Base-by-base conservation (phyloP, 148 eudicot genomes). In the Fagopyrum tataricum region DNA sequence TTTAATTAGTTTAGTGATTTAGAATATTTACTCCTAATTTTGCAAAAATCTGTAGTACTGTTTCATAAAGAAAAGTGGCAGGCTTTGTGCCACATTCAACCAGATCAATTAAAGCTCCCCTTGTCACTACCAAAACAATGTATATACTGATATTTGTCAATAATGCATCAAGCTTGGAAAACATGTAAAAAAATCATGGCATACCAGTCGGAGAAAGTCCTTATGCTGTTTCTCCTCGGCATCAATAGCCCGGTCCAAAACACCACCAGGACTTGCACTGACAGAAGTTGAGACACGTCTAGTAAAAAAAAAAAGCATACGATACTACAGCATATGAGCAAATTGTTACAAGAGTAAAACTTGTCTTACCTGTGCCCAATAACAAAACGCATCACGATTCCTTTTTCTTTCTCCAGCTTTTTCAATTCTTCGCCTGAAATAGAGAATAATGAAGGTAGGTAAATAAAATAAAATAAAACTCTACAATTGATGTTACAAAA, bases 231-330 rank as follows among this genome's bases (percentile, higher is more conserved):
- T 80, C 66, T 86, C 87, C 81, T 90, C 96, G 7, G 89, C 92
- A 70, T 90, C 85, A 78, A 90, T 80, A 20, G 89, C 89, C 44
- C 85, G 90, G 76, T 90, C 96, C 76, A 90, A 72, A 69, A 90
- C 82, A 52, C 96, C 96, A 18, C 92, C 96, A 31, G 89, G 85
- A 40, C 87, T 83, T 43, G 92, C 83, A 82, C 96, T 90, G 71
- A 26, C 44, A 42, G 56, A 39, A 72, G 20, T 64, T 12, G 44
- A 37, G 1, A 37, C 69, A 64, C 44, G 1, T 37, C 10, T 37
- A 64, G 69, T 64, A 31, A 31, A 31, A 0, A 31, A 0, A 31
- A 31, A 20, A 64, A 64, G 69, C 18, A 64, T 15, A 39, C 2
- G 17, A 64, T 20, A 18, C 5, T 46, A 44, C 18, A 44, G 73